A percentile compares a stretch with the other conserved stretches of the same genome.
Conservation (phyloP, 2,329 filamentous ascomycete genomes). For the Intubia oerlemansii region DNA sequence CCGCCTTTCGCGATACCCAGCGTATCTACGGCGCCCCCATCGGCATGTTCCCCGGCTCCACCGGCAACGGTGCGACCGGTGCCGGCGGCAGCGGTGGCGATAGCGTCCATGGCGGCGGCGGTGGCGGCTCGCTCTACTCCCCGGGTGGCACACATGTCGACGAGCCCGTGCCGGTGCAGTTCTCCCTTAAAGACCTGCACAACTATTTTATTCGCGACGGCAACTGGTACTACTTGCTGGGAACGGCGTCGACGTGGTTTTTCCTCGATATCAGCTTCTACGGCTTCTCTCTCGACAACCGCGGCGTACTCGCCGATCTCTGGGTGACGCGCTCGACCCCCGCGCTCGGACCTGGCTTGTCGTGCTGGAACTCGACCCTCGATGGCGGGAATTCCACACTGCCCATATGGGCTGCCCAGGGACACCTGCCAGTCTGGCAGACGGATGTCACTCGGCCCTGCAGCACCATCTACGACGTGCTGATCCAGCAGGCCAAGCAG, state of each 20-base stretch:
- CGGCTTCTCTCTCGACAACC: constrained; percentile 28
- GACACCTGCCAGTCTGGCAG: constrained; percentile 24
- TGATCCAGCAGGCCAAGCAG: constrained; percentile 29
- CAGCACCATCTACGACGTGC: constrained; percentile 28
- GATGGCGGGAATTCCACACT: constrained; percentile 21
- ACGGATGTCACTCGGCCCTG: constrained; percentile 26
- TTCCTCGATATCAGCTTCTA: constrained; percentile 36
- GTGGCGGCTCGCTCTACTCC: constrained; percentile 12
- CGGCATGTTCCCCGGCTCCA: constrained; percentile 10
- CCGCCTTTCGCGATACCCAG: constrained; percentile 37
- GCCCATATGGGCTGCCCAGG: constrained; percentile 17
- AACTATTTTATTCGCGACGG: constrained; percentile 27
- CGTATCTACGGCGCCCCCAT: constrained; percentile 27
- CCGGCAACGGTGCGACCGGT: background rate
- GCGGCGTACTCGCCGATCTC: constrained; percentile 19
- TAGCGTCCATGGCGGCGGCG: too few species aligned
- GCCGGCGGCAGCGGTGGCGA: too few species aligned
- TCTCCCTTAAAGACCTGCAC: constrained; percentile 24
- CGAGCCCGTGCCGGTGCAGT: constrained; percentile 22
- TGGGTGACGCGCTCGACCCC: constrained; percentile 17
- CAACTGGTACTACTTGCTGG: constrained; percentile 23
- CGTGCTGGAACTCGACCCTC: constrained; percentile 26
- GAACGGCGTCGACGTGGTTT: constrained; percentile 27
- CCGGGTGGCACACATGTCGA: constrained; percentile 9
- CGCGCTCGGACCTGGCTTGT: constrained; percentile 16